Base-by-base conservation (phyloP, 1,284 basidiomycete genomes). In the Rhodotorula sp. region DNA sequence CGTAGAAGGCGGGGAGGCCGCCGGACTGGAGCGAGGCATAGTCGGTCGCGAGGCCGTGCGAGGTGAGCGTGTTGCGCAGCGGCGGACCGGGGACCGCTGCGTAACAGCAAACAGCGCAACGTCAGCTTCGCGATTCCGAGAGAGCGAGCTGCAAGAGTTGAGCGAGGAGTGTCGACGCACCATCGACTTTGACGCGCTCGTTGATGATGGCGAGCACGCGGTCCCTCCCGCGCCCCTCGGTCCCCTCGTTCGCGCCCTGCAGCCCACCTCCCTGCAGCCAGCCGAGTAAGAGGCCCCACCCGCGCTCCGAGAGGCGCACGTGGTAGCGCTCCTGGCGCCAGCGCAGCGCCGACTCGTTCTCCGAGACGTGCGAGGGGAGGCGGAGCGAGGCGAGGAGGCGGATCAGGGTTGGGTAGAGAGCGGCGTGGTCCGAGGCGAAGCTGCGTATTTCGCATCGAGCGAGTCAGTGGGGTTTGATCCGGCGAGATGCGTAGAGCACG, bases 121-220 rank as follows among this genome's bases (percentile, higher is more conserved):
- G 21, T 64, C 64, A 67, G 64, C 64, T 34, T 19, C 25, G 4
- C 23, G 12, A 5, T 8, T 19, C 4, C 8, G 8, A 3, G 7
- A 49, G 53, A 48, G n/a, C n/a, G n/a, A n/a, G n/a, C n/a, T n/a
- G n/a, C n/a, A n/a, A 41, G 25, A 64, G 65, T 68, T 64, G 64
- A 34, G 59, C 56, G 23, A 65, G 63, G 71, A 64, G 42, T 80
- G 44, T 12, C 17, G 27, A 54, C 81, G 83, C 82, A 94, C 94
- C 91, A 80, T 97, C 91, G 76, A 99, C 91, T 58, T 89, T 88
- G 59, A 98, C 85, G 77, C 94, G 89, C 80, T 94, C 94, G 81
- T 97, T 97, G 64, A 99, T 90, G 58, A 99, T 93, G 61, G 90
- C 88, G 87, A 97, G 90, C 71, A 98, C 90, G 14, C 92, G 89